These are phyloP conservation scores for Chlorophyllum brunneum DNA, from an alignment of 768 basidiomycete genomes.

Conservation along the genomic window DNA sequence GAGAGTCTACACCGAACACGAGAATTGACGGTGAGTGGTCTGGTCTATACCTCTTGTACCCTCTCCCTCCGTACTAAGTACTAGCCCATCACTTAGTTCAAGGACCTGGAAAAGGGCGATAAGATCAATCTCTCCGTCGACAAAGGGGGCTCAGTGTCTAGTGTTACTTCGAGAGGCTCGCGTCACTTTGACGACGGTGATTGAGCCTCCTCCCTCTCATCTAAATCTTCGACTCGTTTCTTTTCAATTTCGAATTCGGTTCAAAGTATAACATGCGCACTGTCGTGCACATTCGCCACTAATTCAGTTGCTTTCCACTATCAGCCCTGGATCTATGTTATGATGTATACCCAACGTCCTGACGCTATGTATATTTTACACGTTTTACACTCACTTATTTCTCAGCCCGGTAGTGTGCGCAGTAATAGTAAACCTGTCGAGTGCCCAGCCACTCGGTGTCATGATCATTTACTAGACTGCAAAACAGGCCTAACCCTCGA, in stretches of 20 bases:
- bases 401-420: no score
- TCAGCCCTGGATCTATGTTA: no score
- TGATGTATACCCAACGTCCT: no score
- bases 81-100: conserved; percentile 32
- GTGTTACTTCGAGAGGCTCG: conserved; percentile 19
- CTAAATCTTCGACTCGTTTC: background rate
- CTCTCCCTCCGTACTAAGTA: background rate
- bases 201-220: background rate
- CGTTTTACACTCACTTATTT: no score
- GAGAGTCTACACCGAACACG: conserved; percentile 79
- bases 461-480: no score
- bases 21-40: conserved; percentile 60
- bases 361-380: no score
- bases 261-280: background rate
- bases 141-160: conserved; percentile 44
- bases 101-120: conserved; percentile 44
- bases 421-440: no score
- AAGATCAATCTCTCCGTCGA: conserved; percentile 52
- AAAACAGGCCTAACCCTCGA: no score
- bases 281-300: no score
- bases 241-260: background rate
- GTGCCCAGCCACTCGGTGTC: no score
- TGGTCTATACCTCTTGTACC: background rate
- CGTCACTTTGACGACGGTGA: conserved; percentile 9
- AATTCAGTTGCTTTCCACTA: no score